These are phyloP conservation scores for Dendrobium chrysotoxum DNA, from an alignment of 106 monocot species.

Conservation along the genomic window DNA sequence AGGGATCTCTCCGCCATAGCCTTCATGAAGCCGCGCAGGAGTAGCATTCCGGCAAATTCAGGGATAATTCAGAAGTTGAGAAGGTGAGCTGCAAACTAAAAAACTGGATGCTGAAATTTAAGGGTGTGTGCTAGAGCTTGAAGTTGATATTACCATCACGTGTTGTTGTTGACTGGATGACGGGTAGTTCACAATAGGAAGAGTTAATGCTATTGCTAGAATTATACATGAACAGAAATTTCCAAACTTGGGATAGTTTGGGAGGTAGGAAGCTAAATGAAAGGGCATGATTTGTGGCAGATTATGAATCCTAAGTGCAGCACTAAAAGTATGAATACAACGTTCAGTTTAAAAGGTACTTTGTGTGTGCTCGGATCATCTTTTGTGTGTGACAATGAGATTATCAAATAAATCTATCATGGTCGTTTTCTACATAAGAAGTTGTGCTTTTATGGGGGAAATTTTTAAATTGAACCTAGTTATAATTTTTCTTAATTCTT, in stretches of 20 bases:
- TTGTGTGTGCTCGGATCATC: constrained; percentile 41
- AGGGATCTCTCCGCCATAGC: constrained; percentile 31
- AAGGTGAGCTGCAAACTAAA: neutral
- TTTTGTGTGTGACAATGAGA: constrained; percentile 15
- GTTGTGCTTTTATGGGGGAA: neutral
- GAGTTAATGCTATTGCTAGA: neutral
- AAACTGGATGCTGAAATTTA: neutral
- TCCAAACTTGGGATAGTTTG: neutral
- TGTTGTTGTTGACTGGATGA: neutral
- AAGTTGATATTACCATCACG: constrained; percentile 1
- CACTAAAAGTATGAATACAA: constrained; percentile 8
- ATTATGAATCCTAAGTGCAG: constrained; percentile 2
- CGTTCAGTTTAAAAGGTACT: constrained; percentile 28
- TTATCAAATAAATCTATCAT: neutral
- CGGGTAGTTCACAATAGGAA: neutral
- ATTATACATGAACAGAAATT: neutral
- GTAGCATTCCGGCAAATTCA: neutral
- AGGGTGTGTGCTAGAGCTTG: neutral
- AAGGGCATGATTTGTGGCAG: neutral
- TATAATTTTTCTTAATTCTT: too few species aligned
- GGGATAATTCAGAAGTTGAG: neutral
- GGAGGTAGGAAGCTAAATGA: neutral
- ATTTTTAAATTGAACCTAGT: neutral
- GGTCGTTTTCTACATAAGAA: neutral
- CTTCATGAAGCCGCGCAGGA: constrained; percentile 20